A percentile compares a stretch with the other conserved stretches of the same genome.
Conservation (phyloP, 2,329 filamentous ascomycete genomes). For the Alternaria arbusti region DNA sequence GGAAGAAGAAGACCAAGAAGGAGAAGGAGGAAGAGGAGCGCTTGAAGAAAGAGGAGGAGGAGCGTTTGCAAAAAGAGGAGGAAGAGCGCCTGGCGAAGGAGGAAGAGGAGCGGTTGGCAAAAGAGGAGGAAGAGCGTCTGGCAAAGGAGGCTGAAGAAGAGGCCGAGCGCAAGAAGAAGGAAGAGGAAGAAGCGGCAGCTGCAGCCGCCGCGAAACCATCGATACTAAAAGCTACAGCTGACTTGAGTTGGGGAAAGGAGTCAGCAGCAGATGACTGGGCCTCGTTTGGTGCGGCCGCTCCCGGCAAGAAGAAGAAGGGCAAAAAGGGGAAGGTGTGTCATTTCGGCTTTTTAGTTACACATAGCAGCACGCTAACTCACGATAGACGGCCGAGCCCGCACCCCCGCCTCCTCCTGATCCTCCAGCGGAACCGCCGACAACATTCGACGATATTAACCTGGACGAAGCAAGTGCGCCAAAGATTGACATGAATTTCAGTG, state of each 20-base stretch:
- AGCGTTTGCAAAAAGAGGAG: slow-evolving; percentile 44
- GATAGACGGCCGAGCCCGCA: slow-evolving; percentile 32
- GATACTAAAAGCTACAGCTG: slow-evolving; percentile 27
- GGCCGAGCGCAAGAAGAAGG: slow-evolving; percentile 45
- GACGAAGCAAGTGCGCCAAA: slow-evolving; percentile 54
- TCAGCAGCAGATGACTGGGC: slow-evolving; percentile 42
- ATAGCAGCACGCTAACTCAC: slow-evolving; percentile 39
- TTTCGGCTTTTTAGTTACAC: slow-evolving; percentile 40
- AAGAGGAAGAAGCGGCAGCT: slow-evolving; percentile 44
- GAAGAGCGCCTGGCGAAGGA: slow-evolving; percentile 42
- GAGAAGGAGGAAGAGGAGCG: slow-evolving; percentile 46
- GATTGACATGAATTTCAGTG: slow-evolving; percentile 56
- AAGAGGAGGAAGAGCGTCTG: slow-evolving; percentile 43
- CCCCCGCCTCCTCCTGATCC: slow-evolving; percentile 40
- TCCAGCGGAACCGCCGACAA: slow-evolving; percentile 44
- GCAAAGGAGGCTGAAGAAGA: slow-evolving; percentile 49
- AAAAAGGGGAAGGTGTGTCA: slow-evolving; percentile 51
- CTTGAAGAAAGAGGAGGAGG: slow-evolving; percentile 48
- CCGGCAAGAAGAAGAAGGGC: slow-evolving; percentile 45
- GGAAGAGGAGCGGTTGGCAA: slow-evolving; percentile 44
- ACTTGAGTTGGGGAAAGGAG: slow-evolving; percentile 38
- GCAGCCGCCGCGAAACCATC: slow-evolving; percentile 37
- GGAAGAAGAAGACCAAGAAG: slow-evolving; percentile 52
- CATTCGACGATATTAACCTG: slow-evolving; percentile 56
- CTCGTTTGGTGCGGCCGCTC: slow-evolving; percentile 23